Base-by-base conservation (phyloP, 257 asterid genomes). In the Solanum chiquidenum region DNA sequence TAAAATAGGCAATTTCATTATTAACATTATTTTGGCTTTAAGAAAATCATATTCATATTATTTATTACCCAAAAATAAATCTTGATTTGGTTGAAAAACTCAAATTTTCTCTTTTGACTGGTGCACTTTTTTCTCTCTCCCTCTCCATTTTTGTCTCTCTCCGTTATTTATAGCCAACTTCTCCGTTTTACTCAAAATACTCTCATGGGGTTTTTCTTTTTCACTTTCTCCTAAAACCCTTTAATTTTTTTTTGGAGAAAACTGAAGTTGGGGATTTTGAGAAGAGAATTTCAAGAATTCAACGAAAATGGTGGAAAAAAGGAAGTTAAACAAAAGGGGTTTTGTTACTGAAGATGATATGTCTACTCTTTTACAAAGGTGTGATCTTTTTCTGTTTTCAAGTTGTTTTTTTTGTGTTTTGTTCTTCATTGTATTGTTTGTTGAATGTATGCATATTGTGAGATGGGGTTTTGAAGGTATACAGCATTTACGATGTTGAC, bases 301-400 rank as follows among this genome's bases (percentile, higher is more conserved):
- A 71, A 7, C 49, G 29, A 46, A 87, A 71, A 94, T 94, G 98
- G 88, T 87, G 49, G 97, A 92, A 69, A 92, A 90, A 88, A 89
- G 95, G 83, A 93, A 89, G 92, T 91, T 90, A 77, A 93, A 86
- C 46, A 95, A 91, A 88, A 94, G 93, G 87, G 90, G 91, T 16
- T 88, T 90, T 66, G 89, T 96, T 87, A 91, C 88, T 35, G 99
- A 96, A 90, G 94, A 91, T 31, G 96, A 93, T 60, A 76, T 87
- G 34, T 87, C 94, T 73, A 89, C 86, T 58, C 90, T 96, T 82
- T 84, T 96, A 86, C 92, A 90, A 71, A 93, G 98, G 99, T 96
- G 12, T 49, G 42, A 37, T 5, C 73, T 75, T 37, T 58, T 76
- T n/a, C 16, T 62, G 23, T 40, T 16, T 14, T 12, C 68, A 31